Base-by-base conservation (phyloP, 2,329 filamentous ascomycete genomes). In the Aspergillus vadensis region DNA sequence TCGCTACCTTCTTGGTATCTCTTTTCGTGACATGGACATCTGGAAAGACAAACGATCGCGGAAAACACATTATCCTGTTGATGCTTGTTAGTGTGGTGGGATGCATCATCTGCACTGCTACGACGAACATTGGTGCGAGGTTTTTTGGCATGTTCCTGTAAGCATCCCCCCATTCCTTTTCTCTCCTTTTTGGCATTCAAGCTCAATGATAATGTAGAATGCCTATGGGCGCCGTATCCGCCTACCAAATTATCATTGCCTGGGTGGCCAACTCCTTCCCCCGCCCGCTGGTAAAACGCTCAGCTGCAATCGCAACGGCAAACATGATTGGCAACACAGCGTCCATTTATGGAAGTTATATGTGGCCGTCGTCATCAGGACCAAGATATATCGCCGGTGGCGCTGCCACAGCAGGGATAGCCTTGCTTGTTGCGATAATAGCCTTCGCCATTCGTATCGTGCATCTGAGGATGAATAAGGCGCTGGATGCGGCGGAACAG, bases 71-170 rank as follows among this genome's bases (percentile, higher is more conserved):
- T 50, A 76, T 83, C 10, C 74, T 70, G 19, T 74, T 86, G 10
- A 84, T 86, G 77, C 55, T 82, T 0, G 61, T 87, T 0, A 81
- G 84, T 0, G 78, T 80, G 0, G 70, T 80, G 0, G 85, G 86
- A 2, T 86, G 86, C 57, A 78, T 84, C 4, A 84, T 88, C 21
- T 83, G 81, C 7, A 83, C 83, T 6, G 79, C 76, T 0, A 83
- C 84, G 0, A 80, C 81, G 0, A 79, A 78, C 2, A 76, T 81
- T 0, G 83, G 79, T 0, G 81, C 81, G 0, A 80, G 84, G 2
- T 87, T 86, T 75, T 86, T 88, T 61, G 86, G 84, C 64, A 86
- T 88, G 80, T 88, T 88, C 64, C 72, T 88, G 68, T 70, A 57
- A 19, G 68, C 65, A 36, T 14, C 10, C 9, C 9, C 15, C 10